Percentiles rank a stretch among this genome's conserved stretches.
These are phyloP conservation scores for Nothomitra cinnamomea DNA, from an alignment of 2,329 filamentous ascomycete species.

Conservation along the genomic window DNA sequence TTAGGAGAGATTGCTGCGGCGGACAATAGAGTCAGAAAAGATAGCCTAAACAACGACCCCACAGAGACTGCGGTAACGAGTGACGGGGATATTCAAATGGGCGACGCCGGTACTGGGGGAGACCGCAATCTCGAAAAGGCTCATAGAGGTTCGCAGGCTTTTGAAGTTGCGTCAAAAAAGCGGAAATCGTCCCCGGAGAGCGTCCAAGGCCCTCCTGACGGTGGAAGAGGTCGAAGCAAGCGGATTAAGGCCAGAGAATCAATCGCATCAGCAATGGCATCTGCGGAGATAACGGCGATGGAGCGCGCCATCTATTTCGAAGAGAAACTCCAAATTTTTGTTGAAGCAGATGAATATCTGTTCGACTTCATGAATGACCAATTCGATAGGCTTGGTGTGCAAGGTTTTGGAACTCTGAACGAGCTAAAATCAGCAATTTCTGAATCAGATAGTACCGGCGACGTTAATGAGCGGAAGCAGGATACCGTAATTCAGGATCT, in stretches of 20 bases:
- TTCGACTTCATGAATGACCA: constrained; percentile 36
- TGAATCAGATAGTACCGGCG: background rate
- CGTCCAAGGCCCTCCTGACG: constrained; percentile 38
- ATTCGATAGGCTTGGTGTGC: constrained; percentile 33
- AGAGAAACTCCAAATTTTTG: constrained; percentile 34
- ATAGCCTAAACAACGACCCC: background rate
- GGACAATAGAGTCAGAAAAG: background rate
- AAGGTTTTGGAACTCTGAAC: constrained; percentile 26
- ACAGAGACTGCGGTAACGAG: background rate
- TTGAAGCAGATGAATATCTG: constrained; percentile 39
- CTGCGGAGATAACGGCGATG: constrained; percentile 29
- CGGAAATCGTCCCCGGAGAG: constrained; percentile 42
- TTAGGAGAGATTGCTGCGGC: constrained; percentile 19
- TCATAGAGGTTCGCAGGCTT: background rate
- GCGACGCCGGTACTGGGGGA: background rate
- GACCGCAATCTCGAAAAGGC: background rate
- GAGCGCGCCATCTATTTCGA: constrained; percentile 37
- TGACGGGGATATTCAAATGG: constrained; percentile 2
- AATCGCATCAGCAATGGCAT: constrained; percentile 27
- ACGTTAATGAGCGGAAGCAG: background rate
- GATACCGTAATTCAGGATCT: constrained; percentile 27
- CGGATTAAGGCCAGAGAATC: constrained; percentile 43
- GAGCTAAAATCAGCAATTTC: constrained; percentile 11
- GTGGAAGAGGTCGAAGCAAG: constrained; percentile 40
- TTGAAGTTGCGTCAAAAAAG: constrained; percentile 25